Evolutionary conservation across 2,329 filamentous ascomycete genomes (phyloP), one percentile per base, ranked within the genome.

Genomic region (Colletotrichum cuscutae): DNA sequence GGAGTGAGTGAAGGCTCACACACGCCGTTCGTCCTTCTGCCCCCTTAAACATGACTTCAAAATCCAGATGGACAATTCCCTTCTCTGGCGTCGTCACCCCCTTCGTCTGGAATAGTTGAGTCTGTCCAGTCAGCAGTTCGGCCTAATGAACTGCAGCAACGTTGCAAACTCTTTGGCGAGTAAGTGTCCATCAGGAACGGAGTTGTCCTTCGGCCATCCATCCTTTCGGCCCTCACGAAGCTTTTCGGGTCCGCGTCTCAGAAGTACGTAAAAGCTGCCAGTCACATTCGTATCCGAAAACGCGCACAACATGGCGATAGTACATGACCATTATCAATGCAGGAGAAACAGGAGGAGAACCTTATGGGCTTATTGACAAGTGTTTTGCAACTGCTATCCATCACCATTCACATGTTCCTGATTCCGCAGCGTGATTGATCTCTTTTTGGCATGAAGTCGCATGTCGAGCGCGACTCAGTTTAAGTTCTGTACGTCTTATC

Each of bases 181-280:
- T 15, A 15, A 42, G 52, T 54, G 52, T 54, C 26, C 19, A 4
- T 49, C 7, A 49, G 42, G 6, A 49, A 49, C 6, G 42, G 42
- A n/a, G 7, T 49, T n/a, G 52, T 54, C 19, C 52, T 26, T 5
- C 5, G 8, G 52, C 42, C 15, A 49, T 49, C 42, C n/a, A n/a
- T 7, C 9, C 19, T 26, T 26, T 54, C 52, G 52, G 52, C n/a
- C n/a, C 26, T 52, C 9, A 8, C 9, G 19, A 60, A 37, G 62
- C 56, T 61, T 46, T 52, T 67, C 56, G 52, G 63, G 24, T 67
- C 24, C n/a, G 19, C 42, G 68, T 67, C 56, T 56, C 56, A 66
- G 56, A 30, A 15, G n/a, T 8, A 32, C 15, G 37, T 28, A n/a
- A 49, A 49, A 49, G 42, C 42, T 49, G 42, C 63, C 46, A 71